Evolutionary conservation across 2,329 filamentous ascomycete species (phyloP), one percentile per base, ranked within the genome.

Genomic region (Gnomoniopsis smithogilvyi): DNA sequence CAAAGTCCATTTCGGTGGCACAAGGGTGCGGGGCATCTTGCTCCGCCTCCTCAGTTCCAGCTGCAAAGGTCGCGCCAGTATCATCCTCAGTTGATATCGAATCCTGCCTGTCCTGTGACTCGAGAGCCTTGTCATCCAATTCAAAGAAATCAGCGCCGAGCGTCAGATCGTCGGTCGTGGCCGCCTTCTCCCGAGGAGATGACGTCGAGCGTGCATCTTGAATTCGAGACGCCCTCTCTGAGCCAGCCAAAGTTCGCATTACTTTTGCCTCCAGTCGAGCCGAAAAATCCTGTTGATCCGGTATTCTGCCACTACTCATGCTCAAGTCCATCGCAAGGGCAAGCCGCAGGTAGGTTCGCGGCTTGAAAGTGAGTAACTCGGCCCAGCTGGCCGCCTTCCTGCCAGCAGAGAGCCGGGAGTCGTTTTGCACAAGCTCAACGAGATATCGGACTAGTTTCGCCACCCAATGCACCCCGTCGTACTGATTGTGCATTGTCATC

Each of bases 321-420:
- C 74, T 75, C 30, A 78, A 68, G 51, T 78, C 75, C 68, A 79
- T 72, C 2, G 75, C 75, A 64, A 78, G 69, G 4, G 76, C 75
- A 4, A 79, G 68, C 1, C 74, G 73, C 10, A 77, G 67, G 57
- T 78, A 78, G 10, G 69, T 73, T 6, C 70, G 69, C 0, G 75
- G 75, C 33, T 76, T 70, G 0, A 70, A 70, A 6, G 74, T 72
- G 15, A 78, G 67, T 6, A 77, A 76, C 36, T 77, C 74, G 1
- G 73, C 75, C 75, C 75, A 77, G 58, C 75, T 74, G 3, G 70
- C 68, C 49, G 75, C 71, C 14, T 51, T 36, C 17, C 38, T 36
- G 14, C 36, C 47, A 2, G 14, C 38, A 19, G 34, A 17, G 19
- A 41, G 21, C n/a, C 22, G 17, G 4, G 34, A 26, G 22, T 51